Base-by-base conservation (phyloP, 2,329 filamentous ascomycete species). In the Calonectria leucothoes region DNA sequence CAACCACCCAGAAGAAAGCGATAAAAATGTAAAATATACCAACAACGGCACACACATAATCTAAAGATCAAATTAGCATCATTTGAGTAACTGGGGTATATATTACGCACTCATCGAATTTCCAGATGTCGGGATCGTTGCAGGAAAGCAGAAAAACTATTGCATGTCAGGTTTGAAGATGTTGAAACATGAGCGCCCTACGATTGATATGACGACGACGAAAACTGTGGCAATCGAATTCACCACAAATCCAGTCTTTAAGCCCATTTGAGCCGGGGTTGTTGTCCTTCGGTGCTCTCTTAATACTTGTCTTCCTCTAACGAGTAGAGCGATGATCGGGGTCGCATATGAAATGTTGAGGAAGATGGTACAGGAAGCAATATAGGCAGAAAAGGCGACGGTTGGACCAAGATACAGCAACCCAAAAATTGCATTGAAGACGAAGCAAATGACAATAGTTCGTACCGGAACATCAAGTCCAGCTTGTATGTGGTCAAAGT, bases 301-400 rank as follows among this genome's bases (percentile, higher is more conserved):
- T 20, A 85, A 70, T 6, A 82, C 59, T 8, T 66, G 69, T 48
- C 84, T 80, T 12, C 84, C 84, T 17, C 84, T 81, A 11, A 84
- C 37, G 14, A 85, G 78, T 12, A 85, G 76, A 8, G 77, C 78
- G 7, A 85, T 79, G n/a, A 87, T 81, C 2, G 86, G 86, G 29
- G 86, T 79, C 4, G 82, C 85, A 55, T 86, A 87, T 2, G 86
- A 87, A 10, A 87, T 79, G 76, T 87, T 87, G 11, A 87, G 81
- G 57, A 87, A 83, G 35, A 87, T 84, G 31, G 86, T 87, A 75
- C 83, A 85, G 29, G 82, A 84, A 7, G 86, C 84, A 0, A 86
- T 81, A 73, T 87, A 86, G 3, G 86, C 85, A 69, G 83, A 85
- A 65, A 88, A 88, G 1, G 86, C 86, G 11, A 87, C 86, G 15